phyloP scores from a whole-genome alignment of 306 rosid species.

The Dalbergia cochinchinensis region DNA sequence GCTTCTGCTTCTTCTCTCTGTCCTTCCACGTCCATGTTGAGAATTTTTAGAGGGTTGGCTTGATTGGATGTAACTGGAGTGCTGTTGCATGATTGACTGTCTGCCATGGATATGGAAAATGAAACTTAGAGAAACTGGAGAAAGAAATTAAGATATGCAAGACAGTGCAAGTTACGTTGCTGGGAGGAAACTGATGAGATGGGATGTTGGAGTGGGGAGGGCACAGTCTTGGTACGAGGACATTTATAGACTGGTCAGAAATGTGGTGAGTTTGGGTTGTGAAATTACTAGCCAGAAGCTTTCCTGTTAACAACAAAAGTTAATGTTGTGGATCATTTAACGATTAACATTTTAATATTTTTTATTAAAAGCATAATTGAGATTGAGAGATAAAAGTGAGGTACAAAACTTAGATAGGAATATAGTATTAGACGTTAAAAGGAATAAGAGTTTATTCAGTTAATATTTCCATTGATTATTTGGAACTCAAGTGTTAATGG shows the following conservation, averaged over 20 bases:
- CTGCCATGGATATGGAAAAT: conserved; percentile 31
- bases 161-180: no score
- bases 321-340: no score
- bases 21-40: neutral
- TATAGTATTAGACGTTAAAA: no score
- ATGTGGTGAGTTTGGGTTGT: neutral
- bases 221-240: conserved; percentile 34
- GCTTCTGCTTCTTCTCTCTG: neutral
- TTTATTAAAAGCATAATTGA: no score
- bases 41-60: neutral
- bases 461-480: no score
- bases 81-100: neutral
- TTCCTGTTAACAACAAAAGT: neutral
- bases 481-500: no score
- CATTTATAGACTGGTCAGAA: neutral
- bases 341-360: no score
- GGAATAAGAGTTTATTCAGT: no score
- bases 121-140: neutral
- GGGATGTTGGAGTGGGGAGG: conserved; percentile 34
- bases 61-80: conserved; percentile 18
- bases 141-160: no score
- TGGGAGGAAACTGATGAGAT: no score
- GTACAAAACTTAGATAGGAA: no score
- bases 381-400: no score
- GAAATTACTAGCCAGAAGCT: neutral